A percentile compares a stretch with the other conserved stretches of the same genome.
Evolutionary conservation across 2,329 filamentous ascomycete species (phyloP).

Genomic region (Monascus ruber): DNA sequence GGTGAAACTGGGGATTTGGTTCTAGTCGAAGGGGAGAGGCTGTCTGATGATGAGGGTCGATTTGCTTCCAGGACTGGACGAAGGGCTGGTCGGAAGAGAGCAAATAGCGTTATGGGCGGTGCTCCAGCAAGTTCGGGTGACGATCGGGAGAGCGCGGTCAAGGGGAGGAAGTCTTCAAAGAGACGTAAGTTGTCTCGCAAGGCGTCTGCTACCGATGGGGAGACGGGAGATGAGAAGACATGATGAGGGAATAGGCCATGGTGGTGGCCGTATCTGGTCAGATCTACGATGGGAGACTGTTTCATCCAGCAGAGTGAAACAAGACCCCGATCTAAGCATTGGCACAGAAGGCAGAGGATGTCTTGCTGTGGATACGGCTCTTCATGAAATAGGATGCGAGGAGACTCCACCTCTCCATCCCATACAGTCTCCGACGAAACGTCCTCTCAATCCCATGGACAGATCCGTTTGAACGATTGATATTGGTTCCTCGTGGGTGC

Average conservation of each 20-base stretch:
- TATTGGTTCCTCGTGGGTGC: no score
- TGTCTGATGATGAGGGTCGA: conserved; percentile 12
- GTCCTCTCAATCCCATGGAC: no score
- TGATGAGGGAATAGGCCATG: not conserved
- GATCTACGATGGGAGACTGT: no score
- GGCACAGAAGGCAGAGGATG: no score
- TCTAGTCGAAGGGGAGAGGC: conserved; percentile 40
- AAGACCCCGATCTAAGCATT: no score
- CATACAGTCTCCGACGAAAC: no score
- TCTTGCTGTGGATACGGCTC: no score
- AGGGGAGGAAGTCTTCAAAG: conserved; percentile 12
- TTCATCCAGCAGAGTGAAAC: no score
- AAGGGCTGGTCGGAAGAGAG: conserved; percentile 9
- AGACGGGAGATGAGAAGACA: conserved; percentile 10
- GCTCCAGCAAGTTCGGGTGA: conserved; percentile 14
- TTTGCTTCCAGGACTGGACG: conserved; percentile 1
- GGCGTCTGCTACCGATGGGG: conserved; percentile 11
- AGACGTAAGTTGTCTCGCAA: conserved; percentile 12
- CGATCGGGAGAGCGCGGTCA: conserved; percentile 9
- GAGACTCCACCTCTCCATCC: no score
- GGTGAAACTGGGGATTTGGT: conserved; percentile 49
- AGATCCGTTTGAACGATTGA: no score
- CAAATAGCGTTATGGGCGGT: conserved; percentile 9
- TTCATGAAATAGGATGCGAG: no score
- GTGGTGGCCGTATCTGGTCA: no score